phyloP scores from a whole-genome alignment of 805 yeast species.

The Metschnikowia lunata region DNA sequence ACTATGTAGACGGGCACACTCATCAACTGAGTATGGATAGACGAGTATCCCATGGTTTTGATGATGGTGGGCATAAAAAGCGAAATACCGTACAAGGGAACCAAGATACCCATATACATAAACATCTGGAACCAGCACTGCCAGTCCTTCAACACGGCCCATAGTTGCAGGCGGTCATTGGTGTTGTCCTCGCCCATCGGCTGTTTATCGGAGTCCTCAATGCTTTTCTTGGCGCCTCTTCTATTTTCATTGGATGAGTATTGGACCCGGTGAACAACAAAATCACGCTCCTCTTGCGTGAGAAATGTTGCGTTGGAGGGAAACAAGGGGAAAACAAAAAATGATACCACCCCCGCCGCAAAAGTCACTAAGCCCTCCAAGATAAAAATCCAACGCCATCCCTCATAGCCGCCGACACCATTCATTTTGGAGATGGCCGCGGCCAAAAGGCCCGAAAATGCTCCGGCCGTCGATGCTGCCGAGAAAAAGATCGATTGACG shows the following conservation, averaged over 20 bases:
- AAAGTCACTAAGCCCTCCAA: conserved; percentile 15
- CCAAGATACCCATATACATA: conserved; percentile 25
- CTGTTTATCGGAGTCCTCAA: not conserved
- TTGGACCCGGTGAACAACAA: conserved; percentile 11
- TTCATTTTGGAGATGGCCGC: conserved; percentile 56
- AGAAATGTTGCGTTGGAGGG: conserved; percentile 11
- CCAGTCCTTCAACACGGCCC: conserved; percentile 24
- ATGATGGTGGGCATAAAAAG: conserved; percentile 45
- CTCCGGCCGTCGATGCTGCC: conserved; percentile 73
- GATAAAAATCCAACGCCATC: conserved; percentile 18
- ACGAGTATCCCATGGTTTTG: conserved; percentile 40
- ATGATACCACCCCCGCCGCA: conserved; percentile 5
- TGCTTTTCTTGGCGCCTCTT: not conserved
- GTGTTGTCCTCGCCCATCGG: conserved; percentile 12
- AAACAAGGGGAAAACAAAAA: conserved; percentile 10
- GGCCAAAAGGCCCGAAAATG: conserved; percentile 73
- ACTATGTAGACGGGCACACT: conserved; percentile 41
- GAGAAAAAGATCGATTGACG: conserved; percentile 67
- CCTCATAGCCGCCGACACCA: conserved; percentile 22
- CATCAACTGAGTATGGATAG: conserved; percentile 38
- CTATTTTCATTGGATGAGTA: conserved; percentile 5
- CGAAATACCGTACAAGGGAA: conserved; percentile 36
- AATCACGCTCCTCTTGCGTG: conserved; percentile 12
- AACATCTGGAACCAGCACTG: conserved; percentile 26
- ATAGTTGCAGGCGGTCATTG: conserved; percentile 12